Evolutionary conservation across 129 eudicot genomes (phyloP).

Genomic region (Helianthus annuus): DNA sequence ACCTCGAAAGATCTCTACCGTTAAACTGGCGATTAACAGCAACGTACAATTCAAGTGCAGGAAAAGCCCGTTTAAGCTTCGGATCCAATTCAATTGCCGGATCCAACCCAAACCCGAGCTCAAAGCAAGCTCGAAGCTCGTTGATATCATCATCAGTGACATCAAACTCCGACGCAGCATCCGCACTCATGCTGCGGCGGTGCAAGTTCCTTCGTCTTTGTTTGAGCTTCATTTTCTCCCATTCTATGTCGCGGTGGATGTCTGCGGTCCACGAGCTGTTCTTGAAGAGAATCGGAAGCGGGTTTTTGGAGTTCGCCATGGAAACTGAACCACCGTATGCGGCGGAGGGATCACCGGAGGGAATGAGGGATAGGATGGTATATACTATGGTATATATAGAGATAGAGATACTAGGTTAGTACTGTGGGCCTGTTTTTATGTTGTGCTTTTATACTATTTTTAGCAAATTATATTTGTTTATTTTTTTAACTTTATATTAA

Average conservation of each 20-base stretch:
- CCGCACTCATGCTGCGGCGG: constrained; percentile 39
- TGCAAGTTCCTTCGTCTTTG: constrained; percentile 14
- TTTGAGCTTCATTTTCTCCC: constrained; percentile 45
- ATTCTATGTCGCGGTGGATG: constrained; percentile 42
- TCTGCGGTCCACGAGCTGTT: constrained; percentile 59
- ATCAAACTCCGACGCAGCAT: constrained; percentile 17
- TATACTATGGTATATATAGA: not conserved
- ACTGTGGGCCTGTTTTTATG: constrained; percentile 13
- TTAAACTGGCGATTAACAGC: constrained; percentile 50
- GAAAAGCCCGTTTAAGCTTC: constrained; percentile 52
- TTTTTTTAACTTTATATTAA: not conserved
- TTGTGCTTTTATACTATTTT: not conserved
- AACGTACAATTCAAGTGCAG: constrained; percentile 67
- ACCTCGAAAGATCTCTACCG: constrained; percentile 35
- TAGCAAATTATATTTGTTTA: no score
- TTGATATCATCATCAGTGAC: constrained; percentile 61
- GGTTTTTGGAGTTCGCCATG: constrained; percentile 17
- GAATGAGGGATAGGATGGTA: not conserved
- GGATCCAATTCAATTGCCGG: constrained; percentile 52
- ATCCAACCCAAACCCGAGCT: constrained; percentile 72
- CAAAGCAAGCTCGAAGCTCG: constrained; percentile 72
- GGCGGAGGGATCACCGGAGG: constrained; percentile 13
- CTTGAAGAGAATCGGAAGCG: constrained; percentile 25
- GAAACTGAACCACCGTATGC: constrained; percentile 17
- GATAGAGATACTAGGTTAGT: no score